Evolutionary conservation across 2,329 filamentous ascomycete genomes (phyloP), one percentile per base, ranked within the genome.

Genomic region (Fulvia fulva): DNA sequence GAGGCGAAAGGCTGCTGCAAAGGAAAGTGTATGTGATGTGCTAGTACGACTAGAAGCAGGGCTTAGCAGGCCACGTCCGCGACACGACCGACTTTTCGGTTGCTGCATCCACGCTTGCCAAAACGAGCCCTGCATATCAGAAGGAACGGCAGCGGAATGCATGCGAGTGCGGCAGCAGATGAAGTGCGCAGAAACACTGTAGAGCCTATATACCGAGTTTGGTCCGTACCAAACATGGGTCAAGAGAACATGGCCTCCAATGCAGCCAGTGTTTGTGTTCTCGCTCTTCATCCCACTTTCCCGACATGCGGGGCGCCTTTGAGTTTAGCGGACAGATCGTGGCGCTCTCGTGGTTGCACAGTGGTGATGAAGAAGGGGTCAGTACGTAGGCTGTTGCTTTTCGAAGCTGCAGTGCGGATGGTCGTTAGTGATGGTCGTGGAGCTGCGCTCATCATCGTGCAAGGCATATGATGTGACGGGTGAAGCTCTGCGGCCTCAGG

Each of bases 21-120:
- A 50, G 47, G 47, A 50, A 50, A 50, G 47, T 50, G 26, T 47
- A 47, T 47, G 26, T 32, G 19, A 32, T 50, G 23, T 50, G 47
- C 25, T 32, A 30, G 47, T 32, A 30, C 25, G 21, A 47, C 22
- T 46, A 46, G 44, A 46, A n/a, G n/a, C n/a, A n/a, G n/a, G n/a
- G n/a, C n/a, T n/a, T n/a, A n/a, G 44, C 44, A 46, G 21, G 44
- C 21, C 44, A 23, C 21, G 19, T 21, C n/a, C 5, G 11, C n/a
- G 44, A 26, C 21, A 46, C 30, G 30, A 34, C 30, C 30, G 30
- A 34, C 37, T 41, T 41, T 41, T 41, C 37, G 37, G 14, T 41
- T 41, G 16, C n/a, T 12, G 25, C 44, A 11, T 47, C 25, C 19
- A n/a, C 44, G 44, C 44, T 47, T 47, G 44, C 22, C 44, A 25